Conservation (phyloP, 768 basidiomycete genomes). For the Gautieria morchelliformis region DNA sequence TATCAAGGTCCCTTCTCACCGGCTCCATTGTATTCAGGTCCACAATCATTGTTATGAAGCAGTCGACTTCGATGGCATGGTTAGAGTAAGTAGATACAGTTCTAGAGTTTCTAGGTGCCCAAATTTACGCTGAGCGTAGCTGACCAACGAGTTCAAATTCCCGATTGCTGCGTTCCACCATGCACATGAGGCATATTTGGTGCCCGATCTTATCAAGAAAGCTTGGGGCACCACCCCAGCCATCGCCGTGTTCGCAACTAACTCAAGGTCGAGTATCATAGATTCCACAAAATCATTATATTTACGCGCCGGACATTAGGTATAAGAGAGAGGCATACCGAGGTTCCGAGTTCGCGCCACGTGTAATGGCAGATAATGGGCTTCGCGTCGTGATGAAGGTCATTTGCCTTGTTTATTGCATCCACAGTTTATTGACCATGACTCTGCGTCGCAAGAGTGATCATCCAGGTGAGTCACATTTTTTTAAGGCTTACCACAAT, state of each 20-base stretch:
- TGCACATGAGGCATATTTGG: conserved; percentile 45
- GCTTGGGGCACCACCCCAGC: conserved; percentile 38
- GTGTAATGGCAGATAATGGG: conserved; percentile 37
- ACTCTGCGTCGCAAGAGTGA: conserved; percentile 13
- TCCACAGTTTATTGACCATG: neutral
- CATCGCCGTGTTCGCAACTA: conserved; percentile 32
- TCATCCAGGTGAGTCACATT: conserved; percentile 28
- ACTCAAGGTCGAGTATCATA: conserved; percentile 27
- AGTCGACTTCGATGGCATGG: conserved; percentile 20
- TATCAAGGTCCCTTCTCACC: neutral
- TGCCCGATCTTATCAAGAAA: conserved; percentile 32
- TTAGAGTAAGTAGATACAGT: conserved; percentile 13
- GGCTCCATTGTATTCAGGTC: conserved; percentile 10
- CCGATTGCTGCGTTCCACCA: conserved; percentile 27
- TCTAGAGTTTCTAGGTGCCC: neutral
- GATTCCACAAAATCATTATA: neutral
- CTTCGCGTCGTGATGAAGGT: conserved; percentile 29
- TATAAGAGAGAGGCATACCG: conserved; percentile 36
- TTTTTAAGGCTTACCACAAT: neutral
- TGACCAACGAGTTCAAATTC: conserved; percentile 35
- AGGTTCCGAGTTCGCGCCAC: conserved; percentile 31
- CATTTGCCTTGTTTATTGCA: neutral
- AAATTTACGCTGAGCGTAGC: conserved; percentile 7
- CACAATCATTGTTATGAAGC: conserved; percentile 31
- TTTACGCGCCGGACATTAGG: conserved; percentile 14